Base-by-base conservation (phyloP, 2,329 filamentous ascomycete species). In the Claviceps sp. region DNA sequence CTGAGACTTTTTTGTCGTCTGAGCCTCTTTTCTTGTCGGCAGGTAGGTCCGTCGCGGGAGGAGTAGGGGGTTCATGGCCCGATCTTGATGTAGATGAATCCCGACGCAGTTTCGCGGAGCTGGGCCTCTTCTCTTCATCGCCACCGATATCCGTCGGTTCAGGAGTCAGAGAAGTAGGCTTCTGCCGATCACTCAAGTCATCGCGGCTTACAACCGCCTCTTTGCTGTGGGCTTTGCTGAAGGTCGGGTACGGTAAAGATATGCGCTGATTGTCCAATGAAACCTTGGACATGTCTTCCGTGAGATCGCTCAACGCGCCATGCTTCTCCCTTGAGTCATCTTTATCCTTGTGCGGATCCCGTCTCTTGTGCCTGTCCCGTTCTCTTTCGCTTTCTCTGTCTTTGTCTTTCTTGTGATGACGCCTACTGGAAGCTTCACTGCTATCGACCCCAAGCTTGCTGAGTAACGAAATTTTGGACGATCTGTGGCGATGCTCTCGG, bases 211-310 rank as follows among this genome's bases (percentile, higher is more conserved):
- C 76, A 50, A 95, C 79, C 45, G 82, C 80, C 70, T 96, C 91
- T 67, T 89, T 93, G 73, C 88, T 94, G 66, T 95, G 88, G 13
- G 86, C 86, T 69, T 94, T 96, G 69, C 86, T 93, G 67, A 94
- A 88, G 11, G 77, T 76, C 1, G 89, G 88, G 64, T 95, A 95
- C 6, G 87, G 84, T 43, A 86, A 64, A 55, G 75, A 77, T 37
- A 72, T 64, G 29, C 74, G 73, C 50, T 76, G 71, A 54, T 65
- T 69, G 45, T 67, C 64, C 22, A 69, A 55, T 22, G 62, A 63
- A 7, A 65, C 62, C 45, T 61, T 64, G 49, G 66, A 63, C 49
- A 77, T 63, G 60, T 75, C 73, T 22, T 73, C 73, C 13, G 75
- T 71, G 45, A 78, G 62, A 50, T 79, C 73, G 47, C 72, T 73